Base-by-base conservation (phyloP, 1,284 basidiomycete species). In the Sphagnurus paluster region DNA sequence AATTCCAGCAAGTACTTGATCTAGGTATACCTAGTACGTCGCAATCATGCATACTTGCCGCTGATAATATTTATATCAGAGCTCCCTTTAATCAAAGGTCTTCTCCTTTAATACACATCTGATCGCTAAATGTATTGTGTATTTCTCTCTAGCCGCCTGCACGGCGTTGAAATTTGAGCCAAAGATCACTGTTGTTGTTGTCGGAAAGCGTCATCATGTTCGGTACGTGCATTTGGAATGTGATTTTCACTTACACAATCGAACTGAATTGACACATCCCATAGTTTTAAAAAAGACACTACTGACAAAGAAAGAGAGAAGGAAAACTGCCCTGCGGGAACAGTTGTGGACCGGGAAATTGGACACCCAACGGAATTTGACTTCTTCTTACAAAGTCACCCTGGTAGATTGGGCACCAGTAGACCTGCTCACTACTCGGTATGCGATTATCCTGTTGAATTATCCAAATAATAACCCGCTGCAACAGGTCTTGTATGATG, bases 281-380 rank as follows among this genome's bases (percentile, higher is more conserved):
- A n/a, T n/a, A n/a, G n/a, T n/a, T n/a, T n/a, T n/a, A n/a, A n/a
- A n/a, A n/a, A n/a, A n/a, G n/a, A n/a, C n/a, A n/a, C n/a, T n/a
- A n/a, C n/a, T n/a, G 46, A 2, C 74, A 80, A 16, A 76, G 63
- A 1, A 84, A 88, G 53, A 70, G 65, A n/a, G 37, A 85, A 77
- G 42, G 82, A 80, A 1, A 89, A 89, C 56, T 81, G 78, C 51
- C 77, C 74, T 0, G 81, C 85, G 0, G 87, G 87, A 1, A 82
- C 82, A 10, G 84, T 89, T 6, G 74, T 87, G 9, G 87, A 90
- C 57, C 62, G 65, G 11, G 82, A 77, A 7, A 76, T 89, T 29
- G 75, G 74, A 0, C 82, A 85, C 56, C 86, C 86, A 0, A 73
- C 77, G 0, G 82, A 84, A 34, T 81, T 78, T 44, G 89, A 90